Percentiles rank a stretch among this genome's conserved stretches.
phyloP scores from a whole-genome alignment of 2,329 filamentous ascomycete species.

The Diaporthe capsici region DNA sequence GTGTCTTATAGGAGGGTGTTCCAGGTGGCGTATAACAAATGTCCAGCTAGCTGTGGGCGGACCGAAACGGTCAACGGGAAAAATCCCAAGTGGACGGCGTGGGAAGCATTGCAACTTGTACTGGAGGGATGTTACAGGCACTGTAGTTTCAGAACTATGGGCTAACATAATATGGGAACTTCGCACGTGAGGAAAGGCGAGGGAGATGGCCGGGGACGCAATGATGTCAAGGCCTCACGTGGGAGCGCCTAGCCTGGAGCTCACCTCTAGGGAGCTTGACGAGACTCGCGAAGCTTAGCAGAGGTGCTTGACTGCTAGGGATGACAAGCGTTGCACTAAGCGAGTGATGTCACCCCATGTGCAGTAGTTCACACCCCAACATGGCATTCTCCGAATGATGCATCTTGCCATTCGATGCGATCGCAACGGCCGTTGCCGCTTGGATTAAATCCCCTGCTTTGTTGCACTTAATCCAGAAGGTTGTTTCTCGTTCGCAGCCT shows the following conservation, averaged over 20 bases:
- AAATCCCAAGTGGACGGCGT: neutral
- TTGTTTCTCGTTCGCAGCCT: neutral
- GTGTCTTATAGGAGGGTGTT: too few species aligned
- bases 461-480: neutral
- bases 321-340: neutral
- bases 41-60: neutral
- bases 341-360: slow-evolving; percentile 7
- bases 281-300: neutral
- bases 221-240: slow-evolving; percentile 30
- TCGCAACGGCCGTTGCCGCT: neutral
- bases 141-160: neutral
- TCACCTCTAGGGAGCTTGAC: neutral
- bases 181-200: neutral
- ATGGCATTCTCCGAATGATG: slow-evolving; percentile 8
- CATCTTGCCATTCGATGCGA: neutral
- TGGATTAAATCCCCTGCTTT: too few species aligned
- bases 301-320: neutral
- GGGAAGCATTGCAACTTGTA: neutral
- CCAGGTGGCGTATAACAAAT: neutral
- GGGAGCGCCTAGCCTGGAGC: neutral
- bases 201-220: too few species aligned
- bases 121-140: too few species aligned
- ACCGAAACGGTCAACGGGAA: neutral
- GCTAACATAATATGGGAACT: neutral
- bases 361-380: neutral